Base-by-base conservation (phyloP, 1,284 basidiomycete genomes). In the Fomitopsis schrenkii region DNA sequence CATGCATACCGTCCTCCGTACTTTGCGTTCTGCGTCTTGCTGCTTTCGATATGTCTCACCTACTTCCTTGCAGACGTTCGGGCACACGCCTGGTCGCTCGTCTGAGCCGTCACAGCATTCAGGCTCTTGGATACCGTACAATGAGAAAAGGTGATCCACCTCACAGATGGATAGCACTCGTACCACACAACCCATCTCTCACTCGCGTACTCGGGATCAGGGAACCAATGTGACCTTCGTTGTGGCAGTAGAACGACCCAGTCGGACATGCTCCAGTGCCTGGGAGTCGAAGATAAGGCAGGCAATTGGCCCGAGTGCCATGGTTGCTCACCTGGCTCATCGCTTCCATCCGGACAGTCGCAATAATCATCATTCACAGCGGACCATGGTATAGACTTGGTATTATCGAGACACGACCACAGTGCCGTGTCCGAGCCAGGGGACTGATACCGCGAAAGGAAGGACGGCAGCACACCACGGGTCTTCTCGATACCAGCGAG, bases 101-200 rank as follows among this genome's bases (percentile, higher is more conserved):
- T 99, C 97, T 0, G 94, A 94, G n/a, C 97, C 97, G 71, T 99
- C 97, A 73, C 97, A 99, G 73, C 97, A 99, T 71, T 95, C 88
- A 2, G 86, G 83, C 71, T 99, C 95, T 96, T 69, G 14, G 54
- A 19, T 30, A 48, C 50, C 8, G 30, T 44, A n/a, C 36, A 22
- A 54, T 68, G 44, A 69, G 44, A 59, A 44, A 26, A 19, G 17
- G 14, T n/a, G 2, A 30, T 5, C 48, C 8, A 28, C 22, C 10
- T 28, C 57, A 52, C 8, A 15, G n/a, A 33, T 10, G 22, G 6
- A 19, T 19, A 9, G 14, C 33, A n/a, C 28, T 12, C 88, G 48
- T 73, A 94, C 94, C 96, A 73, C 97, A 99, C 41, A 98, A 81
- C 2, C 97, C 97, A 72, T 99, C 97, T 62, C 89, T 90, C n/a